Evolutionary conservation across 306 rosid species (phyloP).

Genomic region (Ammopiptanthus mongolicus): DNA sequence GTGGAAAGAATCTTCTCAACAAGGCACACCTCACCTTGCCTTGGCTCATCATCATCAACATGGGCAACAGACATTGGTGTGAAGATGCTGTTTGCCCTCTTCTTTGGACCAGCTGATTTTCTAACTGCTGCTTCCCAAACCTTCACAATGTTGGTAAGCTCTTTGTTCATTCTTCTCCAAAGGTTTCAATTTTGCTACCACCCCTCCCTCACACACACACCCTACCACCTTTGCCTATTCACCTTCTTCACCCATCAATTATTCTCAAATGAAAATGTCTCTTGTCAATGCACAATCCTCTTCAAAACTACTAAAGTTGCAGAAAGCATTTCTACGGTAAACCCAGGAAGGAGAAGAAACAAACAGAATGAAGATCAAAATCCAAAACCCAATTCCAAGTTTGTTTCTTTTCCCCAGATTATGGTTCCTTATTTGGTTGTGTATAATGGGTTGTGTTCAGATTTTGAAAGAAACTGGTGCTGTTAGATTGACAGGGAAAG

Average conservation of each 20-base stretch:
- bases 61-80: constrained; percentile 81
- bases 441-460: constrained; percentile 41
- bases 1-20: constrained; percentile 57
- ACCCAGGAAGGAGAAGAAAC: constrained; percentile 11
- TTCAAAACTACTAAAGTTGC: not conserved
- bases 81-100: constrained; percentile 51
- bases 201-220: not conserved
- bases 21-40: constrained; percentile 31
- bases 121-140: constrained; percentile 74
- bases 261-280: constrained; percentile 8
- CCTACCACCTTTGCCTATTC: constrained; percentile 19
- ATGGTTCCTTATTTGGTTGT: constrained; percentile 27
- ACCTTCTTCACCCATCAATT: constrained; percentile 40
- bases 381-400: constrained; percentile 27
- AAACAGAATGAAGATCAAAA: constrained; percentile 12
- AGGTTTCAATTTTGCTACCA: not conserved
- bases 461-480: constrained; percentile 33
- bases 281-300: constrained; percentile 23
- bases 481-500: constrained; percentile 68
- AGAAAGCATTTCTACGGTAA: constrained; percentile 18
- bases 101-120: constrained; percentile 50
- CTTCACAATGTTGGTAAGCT: constrained; percentile 43
- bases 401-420: constrained; percentile 30
- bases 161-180: constrained; percentile 61
- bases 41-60: constrained; percentile 64